Conservation (phyloP, 2,329 filamentous ascomycete genomes). For the Pseudogymnoascus sp. region DNA sequence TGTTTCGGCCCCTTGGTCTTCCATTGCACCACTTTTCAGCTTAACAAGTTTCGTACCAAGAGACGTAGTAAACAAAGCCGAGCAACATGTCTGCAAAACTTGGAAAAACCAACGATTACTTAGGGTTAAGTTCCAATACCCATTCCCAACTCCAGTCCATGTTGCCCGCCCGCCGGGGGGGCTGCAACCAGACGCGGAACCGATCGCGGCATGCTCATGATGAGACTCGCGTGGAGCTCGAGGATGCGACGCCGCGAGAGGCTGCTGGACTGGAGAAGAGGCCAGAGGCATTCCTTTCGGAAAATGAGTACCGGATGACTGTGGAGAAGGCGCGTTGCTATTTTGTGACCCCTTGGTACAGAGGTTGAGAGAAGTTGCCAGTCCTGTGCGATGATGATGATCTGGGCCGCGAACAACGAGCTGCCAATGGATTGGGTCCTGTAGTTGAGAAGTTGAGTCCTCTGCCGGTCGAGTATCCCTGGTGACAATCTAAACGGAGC, state of each 20-base stretch:
- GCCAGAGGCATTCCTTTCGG: conserved; percentile 57
- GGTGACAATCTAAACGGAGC: background rate
- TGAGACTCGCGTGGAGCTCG: conserved; percentile 54
- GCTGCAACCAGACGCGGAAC: conserved; percentile 37
- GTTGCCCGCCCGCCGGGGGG: conserved; percentile 31
- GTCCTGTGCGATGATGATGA: conserved; percentile 19
- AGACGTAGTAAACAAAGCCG: conserved; percentile 51
- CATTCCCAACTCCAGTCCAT: conserved; percentile 41
- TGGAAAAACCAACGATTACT: conserved; percentile 59
- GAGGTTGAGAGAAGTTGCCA: conserved; percentile 43
- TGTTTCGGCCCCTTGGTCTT: conserved; percentile 45
- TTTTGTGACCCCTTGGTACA: conserved; percentile 31
- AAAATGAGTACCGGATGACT: conserved; percentile 73
- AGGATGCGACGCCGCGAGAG: conserved; percentile 44
- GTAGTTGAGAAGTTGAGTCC: conserved; percentile 21
- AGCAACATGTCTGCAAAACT: conserved; percentile 70
- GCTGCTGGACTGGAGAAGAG: conserved; percentile 33
- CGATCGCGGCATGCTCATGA: conserved; percentile 42
- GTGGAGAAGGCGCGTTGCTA: conserved; percentile 70
- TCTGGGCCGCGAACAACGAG: conserved; percentile 21
- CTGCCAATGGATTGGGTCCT: conserved; percentile 23
- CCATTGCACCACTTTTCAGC: conserved; percentile 45
- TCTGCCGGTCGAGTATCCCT: conserved; percentile 16
- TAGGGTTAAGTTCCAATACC: conserved; percentile 97
- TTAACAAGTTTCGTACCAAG: conserved; percentile 26